Evolutionary conservation across 2,329 filamentous ascomycete genomes (phyloP).

Genomic region (Paracorniculantispora psalliotae): DNA sequence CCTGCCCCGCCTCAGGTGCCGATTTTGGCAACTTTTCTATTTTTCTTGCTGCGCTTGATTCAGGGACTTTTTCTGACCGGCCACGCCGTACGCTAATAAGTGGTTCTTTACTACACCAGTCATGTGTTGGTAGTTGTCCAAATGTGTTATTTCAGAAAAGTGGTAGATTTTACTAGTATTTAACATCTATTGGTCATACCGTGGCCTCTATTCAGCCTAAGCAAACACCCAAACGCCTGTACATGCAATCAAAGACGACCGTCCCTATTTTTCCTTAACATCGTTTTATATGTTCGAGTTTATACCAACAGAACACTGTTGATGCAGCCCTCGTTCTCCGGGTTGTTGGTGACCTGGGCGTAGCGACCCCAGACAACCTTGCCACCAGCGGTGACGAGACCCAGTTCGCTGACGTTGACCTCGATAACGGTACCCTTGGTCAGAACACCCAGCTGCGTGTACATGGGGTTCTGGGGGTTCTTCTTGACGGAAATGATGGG

Average conservation of each 20-base stretch:
- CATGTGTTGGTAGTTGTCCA: not conserved
- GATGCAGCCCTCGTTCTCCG: conserved; percentile 43
- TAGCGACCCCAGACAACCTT: conserved; percentile 92
- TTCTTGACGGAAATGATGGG: conserved; percentile 66
- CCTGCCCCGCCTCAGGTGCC: conserved; percentile 11
- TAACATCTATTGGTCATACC: conserved; percentile 6
- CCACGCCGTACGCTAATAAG: not conserved
- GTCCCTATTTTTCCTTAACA: not conserved
- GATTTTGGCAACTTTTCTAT: not conserved
- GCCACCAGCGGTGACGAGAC: conserved; percentile 82
- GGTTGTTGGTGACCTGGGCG: conserved; percentile 61
- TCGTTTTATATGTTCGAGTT: not conserved
- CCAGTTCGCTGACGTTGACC: conserved; percentile 89
- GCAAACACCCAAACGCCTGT: conserved; percentile 25
- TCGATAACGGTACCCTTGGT: conserved; percentile 78
- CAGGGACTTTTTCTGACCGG: not conserved
- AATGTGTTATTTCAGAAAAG: not conserved
- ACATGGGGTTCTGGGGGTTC: conserved; percentile 77
- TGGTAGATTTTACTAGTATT: conserved; percentile 1
- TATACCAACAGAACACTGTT: conserved; percentile 35
- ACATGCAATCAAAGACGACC: conserved; percentile 20
- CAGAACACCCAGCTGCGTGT: conserved; percentile 86
- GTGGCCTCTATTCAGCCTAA: conserved; percentile 10
- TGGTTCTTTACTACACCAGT: not conserved
- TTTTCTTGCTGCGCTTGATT: not conserved